A percentile compares a stretch with the other conserved stretches of the same genome.
Conservation (phyloP, 139 green algal species). For the Chlamydomonas sp. region DNA sequence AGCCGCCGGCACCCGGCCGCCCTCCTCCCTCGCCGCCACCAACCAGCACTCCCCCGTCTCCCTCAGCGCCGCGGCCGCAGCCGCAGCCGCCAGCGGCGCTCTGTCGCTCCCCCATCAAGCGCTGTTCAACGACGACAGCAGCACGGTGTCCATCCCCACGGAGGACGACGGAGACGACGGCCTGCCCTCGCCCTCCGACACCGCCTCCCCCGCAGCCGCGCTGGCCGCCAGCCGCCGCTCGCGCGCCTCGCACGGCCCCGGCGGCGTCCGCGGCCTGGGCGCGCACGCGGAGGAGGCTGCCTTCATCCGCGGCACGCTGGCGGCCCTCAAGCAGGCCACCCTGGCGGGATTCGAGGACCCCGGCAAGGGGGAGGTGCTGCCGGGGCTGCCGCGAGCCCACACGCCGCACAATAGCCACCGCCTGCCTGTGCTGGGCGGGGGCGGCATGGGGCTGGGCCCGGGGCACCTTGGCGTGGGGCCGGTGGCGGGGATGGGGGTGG, state of each 20-base stretch:
- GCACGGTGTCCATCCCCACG: slow-evolving; percentile 19
- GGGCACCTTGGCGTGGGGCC: background rate
- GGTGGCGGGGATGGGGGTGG: too few relatives aligned
- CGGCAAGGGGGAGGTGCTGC: background rate
- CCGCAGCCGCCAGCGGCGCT: background rate
- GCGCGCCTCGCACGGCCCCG: background rate
- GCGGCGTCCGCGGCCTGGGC: background rate
- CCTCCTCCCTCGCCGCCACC: background rate
- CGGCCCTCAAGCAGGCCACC: slow-evolving; percentile 27
- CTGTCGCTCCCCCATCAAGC: background rate
- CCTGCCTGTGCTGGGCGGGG: background rate
- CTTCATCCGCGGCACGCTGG: slow-evolving; percentile 27
- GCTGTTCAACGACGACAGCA: slow-evolving; percentile 7
- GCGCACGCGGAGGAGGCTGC: slow-evolving; percentile 20
- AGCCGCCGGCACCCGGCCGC: background rate
- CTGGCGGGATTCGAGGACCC: slow-evolving; percentile 1
- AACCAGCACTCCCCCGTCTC: background rate
- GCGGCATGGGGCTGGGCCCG: background rate
- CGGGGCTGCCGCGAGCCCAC: slow-evolving; percentile 1
- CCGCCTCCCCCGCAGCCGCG: background rate
- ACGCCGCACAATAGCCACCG: background rate
- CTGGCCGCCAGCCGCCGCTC: background rate
- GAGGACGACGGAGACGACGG: slow-evolving; percentile 17
- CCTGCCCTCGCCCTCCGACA: slow-evolving; percentile 7
- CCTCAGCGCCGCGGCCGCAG: background rate